Evolutionary conservation across 805 yeast genomes (phyloP).

Genomic region (Kodamaea jinghongensis): DNA sequence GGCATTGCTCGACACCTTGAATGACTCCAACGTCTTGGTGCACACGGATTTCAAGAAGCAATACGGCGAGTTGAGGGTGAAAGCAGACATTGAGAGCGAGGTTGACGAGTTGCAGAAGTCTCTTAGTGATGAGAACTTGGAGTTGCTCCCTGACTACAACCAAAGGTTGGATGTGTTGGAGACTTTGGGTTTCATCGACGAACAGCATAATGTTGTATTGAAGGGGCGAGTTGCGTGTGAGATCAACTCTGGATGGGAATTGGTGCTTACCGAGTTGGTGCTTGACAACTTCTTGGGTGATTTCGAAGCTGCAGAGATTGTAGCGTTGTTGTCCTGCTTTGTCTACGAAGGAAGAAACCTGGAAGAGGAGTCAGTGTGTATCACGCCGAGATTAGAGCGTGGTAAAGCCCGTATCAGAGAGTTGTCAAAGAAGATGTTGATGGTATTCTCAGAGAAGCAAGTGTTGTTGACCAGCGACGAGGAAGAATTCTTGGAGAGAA

Average conservation of each 20-base stretch:
- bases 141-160: conserved; percentile 88
- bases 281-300: conserved; percentile 90
- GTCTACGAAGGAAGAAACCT: conserved; percentile 84
- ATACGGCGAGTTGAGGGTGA: conserved; percentile 45
- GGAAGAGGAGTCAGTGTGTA: conserved; percentile 58
- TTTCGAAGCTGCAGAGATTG: conserved; percentile 93
- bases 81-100: conserved; percentile 44
- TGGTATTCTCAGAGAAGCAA: conserved; percentile 62
- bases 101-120: conserved; percentile 57
- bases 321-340: conserved; percentile 88
- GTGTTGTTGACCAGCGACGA: conserved; percentile 82
- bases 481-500: conserved; percentile 74
- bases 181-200: conserved; percentile 78
- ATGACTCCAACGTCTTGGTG: conserved; percentile 21
- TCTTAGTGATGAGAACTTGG: conserved; percentile 84
- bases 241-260: conserved; percentile 86
- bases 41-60: conserved; percentile 47
- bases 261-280: conserved; percentile 82
- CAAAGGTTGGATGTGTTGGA: conserved; percentile 78
- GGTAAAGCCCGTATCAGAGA: conserved; percentile 66
- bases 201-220: conserved; percentile 68
- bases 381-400: conserved; percentile 76
- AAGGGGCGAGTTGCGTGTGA: conserved; percentile 96
- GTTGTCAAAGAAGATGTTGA: conserved; percentile 61
- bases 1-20: conserved; percentile 28